Base-by-base conservation (phyloP, 2,329 filamentous ascomycete genomes). In the Claviceps maximensis region DNA sequence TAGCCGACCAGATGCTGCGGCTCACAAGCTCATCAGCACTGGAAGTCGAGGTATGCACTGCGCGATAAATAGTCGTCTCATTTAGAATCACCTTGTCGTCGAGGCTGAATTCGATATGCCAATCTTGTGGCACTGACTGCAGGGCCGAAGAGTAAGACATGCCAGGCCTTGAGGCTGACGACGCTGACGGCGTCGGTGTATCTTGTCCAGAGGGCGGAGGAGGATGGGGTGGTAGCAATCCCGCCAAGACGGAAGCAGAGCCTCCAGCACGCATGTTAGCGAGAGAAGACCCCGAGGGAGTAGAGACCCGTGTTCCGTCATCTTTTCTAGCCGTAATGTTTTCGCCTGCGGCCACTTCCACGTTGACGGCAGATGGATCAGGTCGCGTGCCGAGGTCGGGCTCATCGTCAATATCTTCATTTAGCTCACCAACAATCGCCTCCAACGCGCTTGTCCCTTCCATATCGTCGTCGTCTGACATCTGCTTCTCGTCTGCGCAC, bases 81-180 rank as follows among this genome's bases (percentile, higher is more conserved):
- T 90, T 93, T 0, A 87, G 77, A 54, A 98, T 86, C 1, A 86
- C 78, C 65, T 89, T 89, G 51, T 79, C 86, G 58, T 94, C 86
- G 49, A 97, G 79, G 59, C 82, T 90, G 69, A 98, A 98, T 63
- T 97, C 88, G 56, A 98, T 89, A 62, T 98, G 91, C 93, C 93
- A 98, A 63, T 97, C 90, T 63, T 94, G 86, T 1, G 90, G 88
- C 0, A 81, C 74, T 15, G 87, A 75, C 60, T 90, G 87, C 51
- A 94, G 79, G 4, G 89, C 89, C 51, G 87, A 86, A 25, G 89
- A 85, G 66, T 96, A 95, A 0, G 89, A 89, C 68, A 88, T 81
- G 2, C 84, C 78, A 8, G 55, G 53, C 21, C 52, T 49, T 10
- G 84, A 78, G 9, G 82, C 77, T 10, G 83, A 77, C 17, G 83